A percentile compares a stretch with the other conserved stretches of the same genome.
Evolutionary conservation across 345 rosid genomes (phyloP).

Genomic region (Brassica napus): Da-Ae NC_063452.1:99501-100000

Average conservation of each 20-base stretch:
- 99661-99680: constrained; percentile 92
- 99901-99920: constrained; percentile 15
- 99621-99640: constrained; percentile 40
- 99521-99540: constrained; percentile 20
- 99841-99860: constrained; percentile 61
- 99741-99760: constrained; percentile 86
- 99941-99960: constrained; percentile 25
- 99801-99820: constrained; percentile 26
- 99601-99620: neutral
- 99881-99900: constrained; percentile 25
- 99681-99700: constrained; percentile 67
- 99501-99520: constrained; percentile 3
- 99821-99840: constrained; percentile 36
- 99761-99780: constrained; percentile 71
- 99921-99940: constrained; percentile 31
- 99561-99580: constrained; percentile 37
- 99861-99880: constrained; percentile 39
- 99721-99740: constrained; percentile 88
- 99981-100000: constrained; percentile 47
- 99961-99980: constrained; percentile 33
- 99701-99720: constrained; percentile 94
- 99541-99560: constrained; percentile 13
- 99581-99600: neutral
- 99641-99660: constrained; percentile 81
- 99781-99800: constrained; percentile 49